Conservation (phyloP, 768 basidiomycete genomes). For the Gelatoporia subvermispora region DNA sequence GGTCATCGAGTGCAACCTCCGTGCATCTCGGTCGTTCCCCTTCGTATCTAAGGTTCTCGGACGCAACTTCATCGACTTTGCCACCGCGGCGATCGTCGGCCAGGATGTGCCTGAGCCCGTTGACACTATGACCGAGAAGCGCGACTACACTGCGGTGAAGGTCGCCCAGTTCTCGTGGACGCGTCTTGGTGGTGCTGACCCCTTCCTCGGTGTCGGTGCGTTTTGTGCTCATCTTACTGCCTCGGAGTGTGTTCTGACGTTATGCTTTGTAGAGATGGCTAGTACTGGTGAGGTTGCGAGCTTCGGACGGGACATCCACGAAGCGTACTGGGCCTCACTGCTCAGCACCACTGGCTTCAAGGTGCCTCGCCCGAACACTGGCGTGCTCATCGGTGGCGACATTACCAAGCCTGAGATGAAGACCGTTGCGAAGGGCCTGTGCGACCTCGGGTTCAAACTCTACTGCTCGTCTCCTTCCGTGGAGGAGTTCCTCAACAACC, state of each 20-base stretch:
- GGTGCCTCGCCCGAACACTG: conserved; percentile 76
- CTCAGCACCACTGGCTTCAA: conserved; percentile 96
- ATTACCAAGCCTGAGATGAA: conserved; percentile 82
- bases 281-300: conserved; percentile 97
- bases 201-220: conserved; percentile 91
- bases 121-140: conserved; percentile 84
- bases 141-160: conserved; percentile 94
- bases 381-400: conserved; percentile 92
- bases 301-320: conserved; percentile 89
- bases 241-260: conserved; percentile 5
- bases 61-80: conserved; percentile 94
- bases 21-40: conserved; percentile 97
- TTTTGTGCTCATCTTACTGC: conserved; percentile 12
- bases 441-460: conserved; percentile 90
- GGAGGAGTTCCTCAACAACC: conserved; percentile 74
- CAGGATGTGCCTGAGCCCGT: conserved; percentile 85
- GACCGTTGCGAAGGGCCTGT: conserved; percentile 72
- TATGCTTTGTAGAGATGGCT: conserved; percentile 74
- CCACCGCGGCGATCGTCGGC: conserved; percentile 81
- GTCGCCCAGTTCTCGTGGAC: conserved; percentile 99
- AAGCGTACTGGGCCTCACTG: conserved; percentile 95
- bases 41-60: conserved; percentile 99
- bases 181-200: conserved; percentile 91
- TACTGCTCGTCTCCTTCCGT: conserved; percentile 81
- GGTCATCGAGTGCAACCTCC: conserved; percentile 98